These are phyloP conservation scores for Millerozyma miso DNA, from an alignment of 805 yeast genomes.

Conservation along the genomic window DNA sequence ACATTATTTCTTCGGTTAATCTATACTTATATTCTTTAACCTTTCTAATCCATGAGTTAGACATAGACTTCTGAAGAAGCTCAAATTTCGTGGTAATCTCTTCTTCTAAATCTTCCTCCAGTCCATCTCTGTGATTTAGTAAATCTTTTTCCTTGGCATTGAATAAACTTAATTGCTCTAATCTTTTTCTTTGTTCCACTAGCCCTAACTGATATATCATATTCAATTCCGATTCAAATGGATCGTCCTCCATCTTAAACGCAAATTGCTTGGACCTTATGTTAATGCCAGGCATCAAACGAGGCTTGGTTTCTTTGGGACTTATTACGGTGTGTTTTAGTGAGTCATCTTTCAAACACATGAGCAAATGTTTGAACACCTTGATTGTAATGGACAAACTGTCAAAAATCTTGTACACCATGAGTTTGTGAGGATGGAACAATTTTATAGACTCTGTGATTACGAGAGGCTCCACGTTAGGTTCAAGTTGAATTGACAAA, in stretches of 20 bases:
- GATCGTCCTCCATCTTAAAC: conserved; percentile 42
- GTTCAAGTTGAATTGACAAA: conserved; percentile 10
- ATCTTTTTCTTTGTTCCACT: conserved; percentile 36
- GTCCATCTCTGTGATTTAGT: neutral
- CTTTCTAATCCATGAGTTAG: conserved; percentile 68
- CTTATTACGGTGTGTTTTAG: conserved; percentile 16
- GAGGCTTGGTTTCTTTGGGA: conserved; percentile 28
- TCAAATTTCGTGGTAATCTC: conserved; percentile 22
- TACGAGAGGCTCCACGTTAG: conserved; percentile 15
- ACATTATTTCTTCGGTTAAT: conserved; percentile 36
- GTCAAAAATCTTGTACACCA: conserved; percentile 36
- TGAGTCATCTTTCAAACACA: conserved; percentile 15
- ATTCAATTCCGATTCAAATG: conserved; percentile 36
- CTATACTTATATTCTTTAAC: conserved; percentile 43
- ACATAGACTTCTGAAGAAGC: conserved; percentile 42
- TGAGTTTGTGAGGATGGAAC: conserved; percentile 36
- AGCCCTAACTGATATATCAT: conserved; percentile 41
- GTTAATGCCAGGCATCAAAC: conserved; percentile 24
- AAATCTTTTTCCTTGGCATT: conserved; percentile 9
- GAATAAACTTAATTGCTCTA: conserved; percentile 25
- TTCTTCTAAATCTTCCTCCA: conserved; percentile 3
- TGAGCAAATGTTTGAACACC: conserved; percentile 29
- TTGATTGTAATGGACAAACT: conserved; percentile 32
- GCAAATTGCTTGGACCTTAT: conserved; percentile 22
- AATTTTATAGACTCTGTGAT: conserved; percentile 24